Evolutionary conservation across 73 alveolate species (phyloP), one percentile per base, ranked within the genome.

Genomic region (Blepharisma stoltei): DNA sequence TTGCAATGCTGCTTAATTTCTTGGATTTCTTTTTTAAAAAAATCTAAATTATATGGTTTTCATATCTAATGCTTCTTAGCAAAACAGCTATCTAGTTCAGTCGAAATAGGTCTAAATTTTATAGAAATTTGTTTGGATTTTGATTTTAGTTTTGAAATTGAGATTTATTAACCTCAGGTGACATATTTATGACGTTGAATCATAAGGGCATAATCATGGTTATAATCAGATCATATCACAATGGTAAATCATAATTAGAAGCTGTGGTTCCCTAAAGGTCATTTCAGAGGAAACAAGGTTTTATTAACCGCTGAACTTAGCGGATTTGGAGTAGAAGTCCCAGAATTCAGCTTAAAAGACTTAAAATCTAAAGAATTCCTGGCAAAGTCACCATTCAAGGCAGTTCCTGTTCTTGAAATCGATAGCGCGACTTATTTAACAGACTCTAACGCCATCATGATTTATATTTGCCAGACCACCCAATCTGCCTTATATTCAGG

Each of bases 381-480:
- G 76, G 81, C 84, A 8, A 87, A 88, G 84, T 68, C 83, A 67
- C 92, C 93, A 50, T 54, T 87, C 18, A 94, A 94, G 32, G 84
- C 84, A 85, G 83, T 85, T 89, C 97, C 97, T 37, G 80, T 86
- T 75, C 82, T 91, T 25, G 94, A 88, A 79, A 84, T 90, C 49
- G 89, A 81, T 3, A 91, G 81, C 49, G 90, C 90, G 41, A 32
- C 41, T 32, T 32, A 32, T 32, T 32, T 32, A 32, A 32, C 41
- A 32, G 41, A 32, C 41, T 32, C 41, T 32, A 32, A 32, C 41
- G 41, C 41, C 0, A 32, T 32, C 41, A 32, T 32, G 77, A 69
- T 71, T 48, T 91, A 80, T 54, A 55, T 38, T 93, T 88, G 75
- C 43, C 88, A 53, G 81, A 85, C 55, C 90, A 90, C 70, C 85